Base-by-base conservation (phyloP, 2,329 filamentous ascomycete genomes). In the Mycosphaerelloides madeirae region DNA sequence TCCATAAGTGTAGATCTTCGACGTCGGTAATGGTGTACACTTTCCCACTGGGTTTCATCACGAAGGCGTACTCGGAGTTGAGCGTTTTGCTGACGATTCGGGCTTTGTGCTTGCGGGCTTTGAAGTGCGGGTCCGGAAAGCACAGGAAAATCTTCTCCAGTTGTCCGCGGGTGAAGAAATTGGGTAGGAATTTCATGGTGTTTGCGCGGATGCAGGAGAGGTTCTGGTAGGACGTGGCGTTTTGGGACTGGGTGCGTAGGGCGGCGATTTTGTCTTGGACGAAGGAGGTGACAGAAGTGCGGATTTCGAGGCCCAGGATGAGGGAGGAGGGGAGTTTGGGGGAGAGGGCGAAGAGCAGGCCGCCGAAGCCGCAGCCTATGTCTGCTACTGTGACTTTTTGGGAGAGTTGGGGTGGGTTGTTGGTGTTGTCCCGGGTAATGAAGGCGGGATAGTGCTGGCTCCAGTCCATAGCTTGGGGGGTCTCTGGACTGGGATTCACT, bases 161-260 rank as follows among this genome's bases (percentile, higher is more conserved):
- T 64, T 96, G 90, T 12, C 71, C 75, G 60, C 83, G 85, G 43
- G 70, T 73, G 74, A 98, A 97, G 75, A 96, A 95, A 64, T 98
- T 97, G 50, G 94, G 91, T n/a, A 98, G 74, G 68, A 97, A 98
- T 66, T 98, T 98, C 93, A 98, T 98, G 4, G 88, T 87, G 71
- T 98, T 98, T 54, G 87, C 87, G 50, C 93, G 84, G 37, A 98
- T 74, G 63, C 88, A 94, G 28, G 85, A 83, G 42, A 91, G 84
- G 65, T 98, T 98, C 62, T 94, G 84, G 66, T 88, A 97, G 36
- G 72, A 64, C 0, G 38, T 29, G 35, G 35, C 29, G 28, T 36
- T 28, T 13, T 28, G 25, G 40, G 50, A 52, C 60, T 90, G 83
- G 11, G 74, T 71, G 3, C 93, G 82, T 14, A 97, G 75, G 3